Evolutionary conservation across 1,284 basidiomycete genomes (phyloP).

Genomic region (Tranzscheliella williamsii): DNA sequence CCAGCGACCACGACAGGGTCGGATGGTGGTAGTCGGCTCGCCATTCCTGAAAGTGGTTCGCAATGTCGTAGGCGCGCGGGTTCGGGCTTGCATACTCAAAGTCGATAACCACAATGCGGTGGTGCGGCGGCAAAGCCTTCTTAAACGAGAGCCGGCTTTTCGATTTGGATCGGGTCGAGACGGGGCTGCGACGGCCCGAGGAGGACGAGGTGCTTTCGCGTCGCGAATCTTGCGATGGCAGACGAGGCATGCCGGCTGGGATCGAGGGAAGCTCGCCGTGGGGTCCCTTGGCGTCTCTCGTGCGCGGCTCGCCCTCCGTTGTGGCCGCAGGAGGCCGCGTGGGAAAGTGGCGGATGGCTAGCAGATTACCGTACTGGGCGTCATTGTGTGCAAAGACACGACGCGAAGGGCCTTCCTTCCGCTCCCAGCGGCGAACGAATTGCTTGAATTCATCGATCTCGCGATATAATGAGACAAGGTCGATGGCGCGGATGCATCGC

Average conservation of each 20-base stretch:
- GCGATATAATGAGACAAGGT: constrained; percentile 41
- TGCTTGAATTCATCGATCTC: constrained; percentile 54
- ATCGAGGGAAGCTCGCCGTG: constrained; percentile 22
- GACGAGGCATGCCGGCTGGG: constrained; percentile 42
- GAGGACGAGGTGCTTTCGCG: constrained; percentile 18
- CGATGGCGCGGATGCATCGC: constrained; percentile 41
- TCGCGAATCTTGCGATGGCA: constrained; percentile 12
- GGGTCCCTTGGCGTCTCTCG: constrained; percentile 11
- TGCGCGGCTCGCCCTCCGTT: background rate
- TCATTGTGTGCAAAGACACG: constrained; percentile 59
- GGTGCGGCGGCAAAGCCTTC: constrained; percentile 37
- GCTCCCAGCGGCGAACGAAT: constrained; percentile 50
- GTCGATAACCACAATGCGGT: constrained; percentile 58
- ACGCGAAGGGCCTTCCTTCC: constrained; percentile 41
- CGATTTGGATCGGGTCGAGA: constrained; percentile 25
- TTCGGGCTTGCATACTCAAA: constrained; percentile 57
- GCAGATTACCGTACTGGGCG: constrained; percentile 56
- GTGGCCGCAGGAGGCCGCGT: background rate
- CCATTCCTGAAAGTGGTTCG: constrained; percentile 60
- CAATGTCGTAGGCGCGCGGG: constrained; percentile 55
- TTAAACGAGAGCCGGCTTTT: constrained; percentile 14
- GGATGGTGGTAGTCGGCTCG: constrained; percentile 53
- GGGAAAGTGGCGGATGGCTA: constrained; percentile 38
- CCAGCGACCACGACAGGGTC: constrained; percentile 47
- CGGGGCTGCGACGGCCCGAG: background rate